Percentiles rank a stretch among this genome's conserved stretches.
These are phyloP conservation scores for Protomyces lactucae-debilis DNA, from an alignment of 1,139 yeast species.

Conservation along the genomic window DNA sequence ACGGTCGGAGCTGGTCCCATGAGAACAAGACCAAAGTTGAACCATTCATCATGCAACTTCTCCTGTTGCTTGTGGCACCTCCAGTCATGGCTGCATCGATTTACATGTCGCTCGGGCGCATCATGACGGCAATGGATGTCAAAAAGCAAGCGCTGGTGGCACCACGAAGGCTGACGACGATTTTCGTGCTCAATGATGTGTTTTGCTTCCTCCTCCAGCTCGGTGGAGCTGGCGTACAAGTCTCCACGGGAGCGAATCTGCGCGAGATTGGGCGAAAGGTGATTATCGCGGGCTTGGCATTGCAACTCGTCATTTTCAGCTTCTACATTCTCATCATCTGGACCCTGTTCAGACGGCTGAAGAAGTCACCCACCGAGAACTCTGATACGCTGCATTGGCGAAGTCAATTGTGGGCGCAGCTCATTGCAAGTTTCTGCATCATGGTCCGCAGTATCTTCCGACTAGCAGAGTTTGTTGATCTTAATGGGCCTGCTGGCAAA, in stretches of 20 bases:
- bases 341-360: background rate
- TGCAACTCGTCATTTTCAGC: constrained; percentile 1
- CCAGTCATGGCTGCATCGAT: constrained; percentile 1
- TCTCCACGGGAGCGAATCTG: background rate
- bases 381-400: background rate
- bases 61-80: background rate
- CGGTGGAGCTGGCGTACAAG: constrained; percentile 1
- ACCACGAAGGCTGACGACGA: background rate
- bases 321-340: background rate
- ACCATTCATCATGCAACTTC: background rate
- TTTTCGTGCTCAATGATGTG: background rate
- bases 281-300: background rate
- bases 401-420: background rate
- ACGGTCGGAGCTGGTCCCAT: constrained; percentile 1
- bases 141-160: background rate
- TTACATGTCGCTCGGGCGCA: constrained; percentile 1
- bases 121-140: background rate
- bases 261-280: constrained; percentile 4
- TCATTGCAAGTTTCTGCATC: background rate
- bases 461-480: constrained; percentile 1
- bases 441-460: background rate
- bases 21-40: background rate
- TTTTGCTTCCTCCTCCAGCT: constrained; percentile 6
- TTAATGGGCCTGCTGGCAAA: background rate
- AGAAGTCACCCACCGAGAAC: background rate